phyloP scores from a whole-genome alignment of 768 basidiomycete genomes.

The Rhizopogon vulgaris region DNA sequence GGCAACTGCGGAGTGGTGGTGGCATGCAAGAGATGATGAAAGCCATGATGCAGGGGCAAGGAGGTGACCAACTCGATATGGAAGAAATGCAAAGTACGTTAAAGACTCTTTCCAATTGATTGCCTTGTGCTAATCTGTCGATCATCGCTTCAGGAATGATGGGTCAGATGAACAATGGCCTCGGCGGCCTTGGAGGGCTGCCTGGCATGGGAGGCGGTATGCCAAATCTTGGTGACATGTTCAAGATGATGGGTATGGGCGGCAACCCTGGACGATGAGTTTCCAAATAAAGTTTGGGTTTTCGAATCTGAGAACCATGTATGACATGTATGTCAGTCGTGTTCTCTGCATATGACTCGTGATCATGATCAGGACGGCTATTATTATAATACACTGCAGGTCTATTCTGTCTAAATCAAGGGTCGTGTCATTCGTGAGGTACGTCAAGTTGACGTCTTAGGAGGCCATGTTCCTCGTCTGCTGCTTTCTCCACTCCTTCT shows the following conservation, averaged over 20 bases:
- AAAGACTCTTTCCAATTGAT: constrained; percentile 5
- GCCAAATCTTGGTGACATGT: constrained; percentile 71
- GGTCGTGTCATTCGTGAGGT: not conserved
- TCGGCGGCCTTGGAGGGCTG: constrained; percentile 43
- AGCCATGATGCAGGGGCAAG: constrained; percentile 94
- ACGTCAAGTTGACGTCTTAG: constrained; percentile 2
- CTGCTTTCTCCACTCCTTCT: constrained; percentile 49
- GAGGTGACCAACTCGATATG: constrained; percentile 87
- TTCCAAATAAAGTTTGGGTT: constrained; percentile 6
- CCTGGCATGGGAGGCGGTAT: constrained; percentile 53
- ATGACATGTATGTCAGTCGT: constrained; percentile 6
- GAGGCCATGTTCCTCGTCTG: constrained; percentile 22
- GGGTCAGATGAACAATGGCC: constrained; percentile 70
- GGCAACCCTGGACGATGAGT: constrained; percentile 31
- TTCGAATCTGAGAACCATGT: constrained; percentile 7
- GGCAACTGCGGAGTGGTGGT: constrained; percentile 71
- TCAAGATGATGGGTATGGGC: constrained; percentile 88
- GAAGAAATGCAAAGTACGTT: constrained; percentile 88
- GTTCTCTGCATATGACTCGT: constrained; percentile 8
- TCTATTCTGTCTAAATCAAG: constrained; percentile 6
- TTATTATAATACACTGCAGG: constrained; percentile 12
- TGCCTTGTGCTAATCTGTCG: constrained; percentile 2
- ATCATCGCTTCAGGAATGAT: constrained; percentile 62
- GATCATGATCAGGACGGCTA: constrained; percentile 2
- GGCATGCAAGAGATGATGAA: constrained; percentile 99